Percentiles rank a stretch among this genome's conserved stretches.
phyloP scores from a whole-genome alignment of 2,329 filamentous ascomycete species.

The Westerdykella sp. region DNA sequence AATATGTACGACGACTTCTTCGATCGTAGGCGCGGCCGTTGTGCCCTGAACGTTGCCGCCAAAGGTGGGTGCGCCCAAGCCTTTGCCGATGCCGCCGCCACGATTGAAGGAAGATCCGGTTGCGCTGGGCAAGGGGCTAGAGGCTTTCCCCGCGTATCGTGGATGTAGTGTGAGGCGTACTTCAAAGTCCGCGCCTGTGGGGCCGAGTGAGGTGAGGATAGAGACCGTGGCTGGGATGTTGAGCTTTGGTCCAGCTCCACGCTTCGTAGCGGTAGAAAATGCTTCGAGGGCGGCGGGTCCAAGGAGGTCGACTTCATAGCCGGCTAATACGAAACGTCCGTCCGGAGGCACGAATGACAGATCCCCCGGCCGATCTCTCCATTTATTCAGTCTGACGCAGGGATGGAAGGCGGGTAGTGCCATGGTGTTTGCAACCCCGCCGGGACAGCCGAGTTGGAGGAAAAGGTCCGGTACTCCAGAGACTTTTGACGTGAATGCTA shows the following conservation, averaged over 20 bases:
- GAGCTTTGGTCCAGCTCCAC: slow-evolving; percentile 46
- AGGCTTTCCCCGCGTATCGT: slow-evolving; percentile 36
- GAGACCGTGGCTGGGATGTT: slow-evolving; percentile 78
- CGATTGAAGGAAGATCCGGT: slow-evolving; percentile 11
- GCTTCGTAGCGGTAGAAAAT: slow-evolving; percentile 20
- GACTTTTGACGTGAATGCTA: slow-evolving; percentile 91
- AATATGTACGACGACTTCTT: slow-evolving; percentile 71
- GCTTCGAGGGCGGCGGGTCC: slow-evolving; percentile 53
- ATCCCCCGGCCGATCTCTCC: slow-evolving; percentile 82
- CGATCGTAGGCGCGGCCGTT: slow-evolving; percentile 46
- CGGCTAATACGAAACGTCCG: slow-evolving; percentile 84
- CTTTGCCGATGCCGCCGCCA: slow-evolving; percentile 13
- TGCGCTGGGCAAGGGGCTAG: slow-evolving; percentile 36
- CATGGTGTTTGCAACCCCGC: slow-evolving; percentile 65
- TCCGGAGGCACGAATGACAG: slow-evolving; percentile 96
- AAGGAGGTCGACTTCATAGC: slow-evolving; percentile 88
- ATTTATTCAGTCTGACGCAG: slow-evolving; percentile 82
- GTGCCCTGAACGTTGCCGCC: slow-evolving; percentile 30
- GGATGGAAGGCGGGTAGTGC: slow-evolving; percentile 93
- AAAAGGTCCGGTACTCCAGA: slow-evolving; percentile 90
- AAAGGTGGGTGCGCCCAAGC: slow-evolving; percentile 22
- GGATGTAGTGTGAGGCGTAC: slow-evolving; percentile 66
- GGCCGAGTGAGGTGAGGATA: slow-evolving; percentile 72
- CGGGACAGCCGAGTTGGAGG: slow-evolving; percentile 68
- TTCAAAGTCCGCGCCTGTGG: slow-evolving; percentile 77